phyloP scores from a whole-genome alignment of 2,329 filamentous ascomycete species.

The Grosmannia clavigera region DNA sequence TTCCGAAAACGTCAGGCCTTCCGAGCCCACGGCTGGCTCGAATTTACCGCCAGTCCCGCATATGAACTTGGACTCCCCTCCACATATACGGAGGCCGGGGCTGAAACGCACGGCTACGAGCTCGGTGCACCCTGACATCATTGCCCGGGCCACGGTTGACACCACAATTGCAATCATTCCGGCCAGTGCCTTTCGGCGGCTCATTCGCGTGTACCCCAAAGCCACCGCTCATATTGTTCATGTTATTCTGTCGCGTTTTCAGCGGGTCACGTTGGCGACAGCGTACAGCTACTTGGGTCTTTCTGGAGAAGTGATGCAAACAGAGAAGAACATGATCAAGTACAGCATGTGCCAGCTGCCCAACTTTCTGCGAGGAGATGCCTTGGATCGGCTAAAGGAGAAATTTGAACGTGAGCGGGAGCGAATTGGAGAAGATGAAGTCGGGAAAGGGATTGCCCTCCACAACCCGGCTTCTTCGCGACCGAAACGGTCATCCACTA shows the following conservation, averaged over 20 bases:
- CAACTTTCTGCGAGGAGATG: slow-evolving; percentile 75
- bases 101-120: slow-evolving; percentile 40
- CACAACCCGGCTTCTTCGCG: slow-evolving; percentile 63
- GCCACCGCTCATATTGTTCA: slow-evolving; percentile 96
- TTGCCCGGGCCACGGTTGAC: slow-evolving; percentile 89
- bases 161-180: slow-evolving; percentile 98
- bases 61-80: slow-evolving; percentile 50
- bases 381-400: slow-evolving; percentile 74
- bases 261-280: slow-evolving; percentile 87
- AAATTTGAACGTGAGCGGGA: slow-evolving; percentile 84
- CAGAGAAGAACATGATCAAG: slow-evolving; percentile 85
- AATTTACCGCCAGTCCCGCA: slow-evolving; percentile 55
- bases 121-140: slow-evolving; percentile 91
- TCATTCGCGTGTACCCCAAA: slow-evolving; percentile 90
- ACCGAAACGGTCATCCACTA: slow-evolving; percentile 59
- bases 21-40: slow-evolving; percentile 6
- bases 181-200: slow-evolving; percentile 81
- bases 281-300: slow-evolving; percentile 90
- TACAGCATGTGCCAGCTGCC: slow-evolving; percentile 87
- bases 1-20: slow-evolving; percentile 5
- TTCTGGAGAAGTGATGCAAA: slow-evolving; percentile 81
- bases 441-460: slow-evolving; percentile 83
- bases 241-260: slow-evolving; percentile 87
- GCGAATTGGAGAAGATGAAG: slow-evolving; percentile 66
- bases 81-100: slow-evolving; percentile 27